Conservation (phyloP, 805 yeast genomes). For the Teunomyces gatunensis region DNA sequence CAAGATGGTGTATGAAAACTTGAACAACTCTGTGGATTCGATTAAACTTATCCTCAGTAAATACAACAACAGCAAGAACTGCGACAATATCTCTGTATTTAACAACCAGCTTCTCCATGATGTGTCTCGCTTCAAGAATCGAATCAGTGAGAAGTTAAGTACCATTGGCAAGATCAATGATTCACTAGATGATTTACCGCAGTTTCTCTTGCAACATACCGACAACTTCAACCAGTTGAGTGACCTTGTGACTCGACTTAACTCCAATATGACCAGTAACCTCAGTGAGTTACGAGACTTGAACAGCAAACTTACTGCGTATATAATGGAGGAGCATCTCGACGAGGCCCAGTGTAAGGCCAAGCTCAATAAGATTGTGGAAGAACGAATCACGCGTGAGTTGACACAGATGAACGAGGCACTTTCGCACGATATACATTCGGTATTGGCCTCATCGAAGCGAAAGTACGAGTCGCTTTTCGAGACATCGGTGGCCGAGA, state of each 20-base stretch:
- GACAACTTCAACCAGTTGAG: conserved; percentile 6
- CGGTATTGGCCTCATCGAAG: conserved; percentile 3
- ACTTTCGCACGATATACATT: neutral
- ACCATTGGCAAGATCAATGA: conserved; percentile 8
- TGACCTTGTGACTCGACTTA: conserved; percentile 1
- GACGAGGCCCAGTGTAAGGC: conserved; percentile 3
- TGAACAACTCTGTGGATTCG: conserved; percentile 10
- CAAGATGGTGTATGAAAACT: conserved; percentile 10
- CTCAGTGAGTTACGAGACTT: conserved; percentile 1
- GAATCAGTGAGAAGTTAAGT: conserved; percentile 5
- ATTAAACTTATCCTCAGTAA: conserved; percentile 5
- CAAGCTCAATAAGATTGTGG: neutral
- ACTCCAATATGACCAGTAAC: conserved; percentile 4
- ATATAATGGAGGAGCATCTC: conserved; percentile 15
- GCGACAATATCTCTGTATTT: conserved; percentile 4
- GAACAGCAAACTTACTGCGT: conserved; percentile 14
- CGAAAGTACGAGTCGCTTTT: conserved; percentile 2
- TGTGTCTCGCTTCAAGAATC: conserved; percentile 5
- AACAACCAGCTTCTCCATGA: conserved; percentile 2
- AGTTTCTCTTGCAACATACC: conserved; percentile 9
- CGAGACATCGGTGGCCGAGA: conserved; percentile 2
- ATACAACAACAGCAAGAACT: conserved; percentile 2
- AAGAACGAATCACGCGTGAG: neutral
- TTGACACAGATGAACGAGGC: conserved; percentile 4
- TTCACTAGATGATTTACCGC: conserved; percentile 8